Conservation (phyloP, 2,329 filamentous ascomycete genomes). For the Cladosporium austrohemisphaericum region DNA sequence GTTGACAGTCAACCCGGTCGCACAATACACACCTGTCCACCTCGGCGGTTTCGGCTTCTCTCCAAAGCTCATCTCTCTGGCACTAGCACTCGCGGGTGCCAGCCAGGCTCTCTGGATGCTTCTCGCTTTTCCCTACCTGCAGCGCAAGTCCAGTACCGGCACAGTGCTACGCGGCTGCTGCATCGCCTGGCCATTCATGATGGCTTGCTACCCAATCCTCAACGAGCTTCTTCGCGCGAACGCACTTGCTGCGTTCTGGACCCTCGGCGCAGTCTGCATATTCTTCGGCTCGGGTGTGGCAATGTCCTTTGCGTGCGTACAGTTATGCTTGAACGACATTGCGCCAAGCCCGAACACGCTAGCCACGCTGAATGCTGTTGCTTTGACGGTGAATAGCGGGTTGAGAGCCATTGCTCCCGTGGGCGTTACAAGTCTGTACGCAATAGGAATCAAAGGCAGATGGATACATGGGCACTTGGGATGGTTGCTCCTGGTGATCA, state of each 20-base stretch:
- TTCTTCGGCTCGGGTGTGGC: slow-evolving; percentile 59
- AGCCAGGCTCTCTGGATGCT: slow-evolving; percentile 70
- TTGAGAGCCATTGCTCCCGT: slow-evolving; percentile 65
- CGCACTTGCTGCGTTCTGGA: slow-evolving; percentile 55
- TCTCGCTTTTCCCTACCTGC: slow-evolving; percentile 64
- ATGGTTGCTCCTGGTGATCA: slow-evolving; percentile 55
- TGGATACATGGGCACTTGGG: slow-evolving; percentile 62
- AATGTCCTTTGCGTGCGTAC: slow-evolving; percentile 68
- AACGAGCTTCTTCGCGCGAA: slow-evolving; percentile 54
- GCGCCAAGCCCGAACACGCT: slow-evolving; percentile 61
- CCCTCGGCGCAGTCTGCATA: slow-evolving; percentile 43
- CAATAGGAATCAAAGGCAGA: slow-evolving; percentile 60
- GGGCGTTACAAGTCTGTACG: slow-evolving; percentile 64
- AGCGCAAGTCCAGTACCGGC: slow-evolving; percentile 63
- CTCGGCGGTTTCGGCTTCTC: slow-evolving; percentile 65
- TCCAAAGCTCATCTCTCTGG: slow-evolving; percentile 60
- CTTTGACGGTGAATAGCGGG: slow-evolving; percentile 58
- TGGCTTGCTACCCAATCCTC: slow-evolving; percentile 51
- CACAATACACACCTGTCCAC: slow-evolving; percentile 59
- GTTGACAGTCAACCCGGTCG: slow-evolving; percentile 57
- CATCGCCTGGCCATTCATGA: slow-evolving; percentile 61
- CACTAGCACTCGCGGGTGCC: slow-evolving; percentile 62
- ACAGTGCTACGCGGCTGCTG: slow-evolving; percentile 59
- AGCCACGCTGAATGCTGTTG: slow-evolving; percentile 68
- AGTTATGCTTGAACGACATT: slow-evolving; percentile 72